Conservation (phyloP, 192 early-diverging fungal genomes). For the Diversispora eburnea region DNA sequence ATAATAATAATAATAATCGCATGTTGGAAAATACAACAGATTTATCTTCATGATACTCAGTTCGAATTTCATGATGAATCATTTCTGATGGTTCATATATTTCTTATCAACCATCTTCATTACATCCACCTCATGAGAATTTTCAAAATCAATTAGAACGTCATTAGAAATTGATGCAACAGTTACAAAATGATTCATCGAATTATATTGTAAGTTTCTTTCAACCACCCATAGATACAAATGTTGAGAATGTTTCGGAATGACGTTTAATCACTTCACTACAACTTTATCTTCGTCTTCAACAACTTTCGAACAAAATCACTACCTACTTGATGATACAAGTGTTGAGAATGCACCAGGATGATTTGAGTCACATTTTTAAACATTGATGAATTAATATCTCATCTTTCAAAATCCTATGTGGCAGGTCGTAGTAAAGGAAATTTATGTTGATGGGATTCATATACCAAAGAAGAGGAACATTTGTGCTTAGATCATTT, state of each 20-base stretch:
- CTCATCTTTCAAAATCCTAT: conserved; percentile 49
- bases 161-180: background rate
- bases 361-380: too few relatives aligned
- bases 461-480: conserved; percentile 48
- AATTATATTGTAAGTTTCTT: background rate
- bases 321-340: too few relatives aligned
- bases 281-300: too few relatives aligned
- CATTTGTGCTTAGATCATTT: conserved; percentile 62
- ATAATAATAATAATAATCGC: too few relatives aligned
- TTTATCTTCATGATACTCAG: too few relatives aligned
- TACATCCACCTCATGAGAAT: background rate
- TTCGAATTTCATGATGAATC: too few relatives aligned
- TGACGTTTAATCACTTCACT: too few relatives aligned
- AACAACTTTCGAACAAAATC: too few relatives aligned
- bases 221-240: background rate
- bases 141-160: too few relatives aligned
- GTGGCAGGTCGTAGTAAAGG: conserved; percentile 33
- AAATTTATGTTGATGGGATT: conserved; percentile 57
- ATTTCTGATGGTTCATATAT: too few relatives aligned
- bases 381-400: conserved; percentile 48
- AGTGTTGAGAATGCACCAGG: too few relatives aligned
- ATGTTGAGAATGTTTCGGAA: background rate
- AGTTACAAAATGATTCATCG: background rate
- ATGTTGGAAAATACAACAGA: too few relatives aligned
- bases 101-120: background rate